Base-by-base conservation (phyloP, 2,329 filamentous ascomycete species). In the Phyllosticta citrichinensis region DNA sequence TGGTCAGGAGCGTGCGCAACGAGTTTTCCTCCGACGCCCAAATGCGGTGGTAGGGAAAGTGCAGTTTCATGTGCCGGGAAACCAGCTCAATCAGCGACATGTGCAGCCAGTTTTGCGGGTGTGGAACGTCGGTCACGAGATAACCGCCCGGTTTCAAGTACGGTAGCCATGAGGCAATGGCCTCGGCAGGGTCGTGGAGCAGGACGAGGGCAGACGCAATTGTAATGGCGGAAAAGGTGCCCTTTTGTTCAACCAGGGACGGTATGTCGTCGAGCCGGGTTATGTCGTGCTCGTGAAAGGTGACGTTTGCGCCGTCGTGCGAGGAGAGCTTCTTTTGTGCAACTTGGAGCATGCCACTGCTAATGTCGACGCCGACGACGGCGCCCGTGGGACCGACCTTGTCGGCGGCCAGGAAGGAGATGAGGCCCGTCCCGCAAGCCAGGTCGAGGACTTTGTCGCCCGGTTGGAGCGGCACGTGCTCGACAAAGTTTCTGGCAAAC, bases 341-440 rank as follows among this genome's bases (percentile, higher is more conserved):
- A 12, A 52, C 14, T 19, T 62, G 62, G 40, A 74, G 67, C 71
- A 73, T 73, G 33, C 66, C 68, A 8, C 58, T 62, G 50, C 67
- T 71, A 27, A 79, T 67, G 61, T 79, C 77, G 35, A 79, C 65
- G 17, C 75, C 77, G 10, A 74, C 59, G 1, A 79, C 74, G 8
- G 63, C 58, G 10, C 76, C 76, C 8, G 64, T 61, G 11, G 70
- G 62, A 0, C 75, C 76, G 5, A 78, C 74, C 5, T 65, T 68
- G n/a, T 74, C 66, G 10, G 73, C 69, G 35, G 72, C 73, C 8
- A 71, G 68, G 63, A 77, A 72, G 1, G 71, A 73, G 17, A 78
- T 67, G 0, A 79, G 70, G 5, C 77, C 77, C 5, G 77, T 79
- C 3, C 77, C 76, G 62, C 76, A 78, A 5, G 76, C 77, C 17